Evolutionary conservation across 148 eudicot species (phyloP), one percentile per base, ranked within the genome.

Genomic region (Rheum nobile): DNA sequence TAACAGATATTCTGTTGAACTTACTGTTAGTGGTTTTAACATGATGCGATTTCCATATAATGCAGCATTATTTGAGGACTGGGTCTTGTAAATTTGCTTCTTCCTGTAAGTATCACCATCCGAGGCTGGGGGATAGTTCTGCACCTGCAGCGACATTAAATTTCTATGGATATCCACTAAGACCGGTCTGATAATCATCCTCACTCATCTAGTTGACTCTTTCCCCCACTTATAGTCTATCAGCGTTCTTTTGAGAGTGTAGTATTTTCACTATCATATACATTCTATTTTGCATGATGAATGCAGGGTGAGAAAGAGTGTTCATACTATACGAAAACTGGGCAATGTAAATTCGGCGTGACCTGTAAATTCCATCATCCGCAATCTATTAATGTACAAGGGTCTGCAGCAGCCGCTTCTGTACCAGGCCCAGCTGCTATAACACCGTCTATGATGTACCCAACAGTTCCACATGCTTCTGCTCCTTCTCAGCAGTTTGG

Each of bases 311-410:
- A 95, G 81, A 95, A 91, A 75, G 97, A 95, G 79, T 95, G 99
- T 75, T 79, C 93, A 7, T 95, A 95, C 80, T 95, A 88, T 80
- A 75, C 86, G 74, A 95, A 87, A 83, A 91, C 89, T 13, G 97
- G 97, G 80, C 90, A 88, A 59, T 95, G 99, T 82, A 95, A 95
- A 79, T 95, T 90, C 80, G 99, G 99, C 22, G 77, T 76, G 81
- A 90, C 97, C 31, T 95, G 99, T 83, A 95, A 95, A 84, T 95
- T 91, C 80, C 84, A 95, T 81, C 99, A 95, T 81, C 97, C 99
- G 43, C 93, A 86, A 72, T 89, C 92, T 63, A 79, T 86, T 37
- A 85, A 84, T 44, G 77, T 82, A 14, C 71, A 61, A 65, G 42
- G 39, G 24, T 69, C 77, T 59, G 71, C 71, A 63, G 16, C 71